Percentiles rank a stretch among this genome's conserved stretches.
These are phyloP conservation scores for Beauveria sp. DNA, from an alignment of 2,329 filamentous ascomycete species.

Conservation along the genomic window DNA sequence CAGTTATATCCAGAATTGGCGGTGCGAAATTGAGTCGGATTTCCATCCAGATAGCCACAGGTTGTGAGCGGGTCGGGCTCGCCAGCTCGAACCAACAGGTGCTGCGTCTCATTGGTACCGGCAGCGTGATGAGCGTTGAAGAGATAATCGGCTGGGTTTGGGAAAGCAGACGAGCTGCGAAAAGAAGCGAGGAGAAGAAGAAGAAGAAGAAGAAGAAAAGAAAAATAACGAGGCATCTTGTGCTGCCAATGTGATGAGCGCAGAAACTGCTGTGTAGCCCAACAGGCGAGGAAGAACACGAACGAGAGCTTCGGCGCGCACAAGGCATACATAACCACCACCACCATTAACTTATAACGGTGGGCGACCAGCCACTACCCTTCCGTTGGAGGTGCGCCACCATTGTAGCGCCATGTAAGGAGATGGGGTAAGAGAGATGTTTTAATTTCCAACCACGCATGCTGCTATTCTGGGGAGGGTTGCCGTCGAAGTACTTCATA, in stretches of 20 bases:
- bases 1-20: slow-evolving; percentile 7
- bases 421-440: no score
- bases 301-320: not conserved
- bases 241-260: not conserved
- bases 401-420: no score
- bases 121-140: not conserved
- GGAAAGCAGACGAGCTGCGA: not conserved
- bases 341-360: not conserved
- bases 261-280: not conserved
- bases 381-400: no score
- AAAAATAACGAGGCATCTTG: not conserved
- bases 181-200: not conserved
- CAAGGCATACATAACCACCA: not conserved
- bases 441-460: no score
- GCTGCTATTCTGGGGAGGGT: not conserved
- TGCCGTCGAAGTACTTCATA: not conserved
- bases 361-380: not conserved
- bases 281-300: not conserved
- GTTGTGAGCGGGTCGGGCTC: slow-evolving; percentile 9
- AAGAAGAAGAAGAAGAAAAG: not conserved
- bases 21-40: not conserved
- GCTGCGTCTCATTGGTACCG: not conserved
- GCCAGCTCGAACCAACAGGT: not conserved
- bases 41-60: slow-evolving; percentile 3
- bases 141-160: not conserved